These are phyloP conservation scores for Voacanga thouarsii DNA, from an alignment of 257 asterid genomes.

Conservation along the genomic window DNA sequence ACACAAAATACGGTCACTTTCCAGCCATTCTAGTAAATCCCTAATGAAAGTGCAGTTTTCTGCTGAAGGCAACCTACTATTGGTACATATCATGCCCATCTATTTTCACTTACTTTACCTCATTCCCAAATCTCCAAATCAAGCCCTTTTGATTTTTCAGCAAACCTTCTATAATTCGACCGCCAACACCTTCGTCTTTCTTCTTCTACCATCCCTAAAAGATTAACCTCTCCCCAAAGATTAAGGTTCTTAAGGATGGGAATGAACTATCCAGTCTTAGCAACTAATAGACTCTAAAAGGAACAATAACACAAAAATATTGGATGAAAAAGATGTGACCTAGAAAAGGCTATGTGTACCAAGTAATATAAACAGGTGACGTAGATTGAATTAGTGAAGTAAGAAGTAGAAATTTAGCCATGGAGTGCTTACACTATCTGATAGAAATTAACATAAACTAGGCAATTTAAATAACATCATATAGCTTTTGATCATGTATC, in stretches of 20 bases:
- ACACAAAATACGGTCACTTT: neutral
- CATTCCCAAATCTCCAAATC: neutral
- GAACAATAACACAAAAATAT: neutral
- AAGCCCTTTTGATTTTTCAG: neutral
- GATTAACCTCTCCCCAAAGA: neutral
- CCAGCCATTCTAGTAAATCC: neutral
- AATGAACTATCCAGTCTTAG: neutral
- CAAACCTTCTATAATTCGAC: too few relatives aligned
- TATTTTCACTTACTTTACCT: neutral
- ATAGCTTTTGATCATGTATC: too few relatives aligned
- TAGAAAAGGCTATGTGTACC: neutral
- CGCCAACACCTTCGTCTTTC: neutral
- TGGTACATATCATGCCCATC: neutral
- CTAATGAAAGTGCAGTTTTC: too few relatives aligned
- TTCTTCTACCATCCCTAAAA: neutral
- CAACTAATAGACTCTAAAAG: neutral
- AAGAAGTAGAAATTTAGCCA: too few relatives aligned
- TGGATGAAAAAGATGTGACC: neutral
- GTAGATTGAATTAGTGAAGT: too few relatives aligned
- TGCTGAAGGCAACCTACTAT: neutral
- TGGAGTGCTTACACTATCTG: too few relatives aligned
- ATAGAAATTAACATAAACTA: too few relatives aligned
- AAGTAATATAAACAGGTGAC: too few relatives aligned
- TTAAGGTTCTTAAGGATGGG: neutral
- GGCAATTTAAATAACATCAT: too few relatives aligned